Evolutionary conservation across 2,329 filamentous ascomycete genomes (phyloP).

Genomic region (Diaporthe sp.): DNA sequence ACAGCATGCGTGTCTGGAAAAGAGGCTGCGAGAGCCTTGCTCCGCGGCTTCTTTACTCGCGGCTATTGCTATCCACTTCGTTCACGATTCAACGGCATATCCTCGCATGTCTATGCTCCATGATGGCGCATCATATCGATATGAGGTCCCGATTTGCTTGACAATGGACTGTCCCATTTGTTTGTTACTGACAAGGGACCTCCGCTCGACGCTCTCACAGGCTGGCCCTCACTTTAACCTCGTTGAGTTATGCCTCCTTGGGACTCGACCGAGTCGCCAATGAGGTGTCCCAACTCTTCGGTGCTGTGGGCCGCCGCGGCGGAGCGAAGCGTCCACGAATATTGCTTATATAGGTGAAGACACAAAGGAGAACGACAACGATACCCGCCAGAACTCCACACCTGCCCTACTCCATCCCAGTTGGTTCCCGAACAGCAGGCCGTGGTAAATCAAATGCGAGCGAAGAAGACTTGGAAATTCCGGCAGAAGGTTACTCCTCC

Average conservation of each 20-base stretch:
- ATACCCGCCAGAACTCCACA: slow-evolving; percentile 28
- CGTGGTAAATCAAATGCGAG: slow-evolving; percentile 35
- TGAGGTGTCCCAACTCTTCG: slow-evolving; percentile 69
- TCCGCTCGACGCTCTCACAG: slow-evolving; percentile 70
- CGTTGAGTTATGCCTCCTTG: slow-evolving; percentile 59
- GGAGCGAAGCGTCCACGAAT: slow-evolving; percentile 70
- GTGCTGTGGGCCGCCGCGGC: slow-evolving; percentile 72
- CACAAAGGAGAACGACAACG: slow-evolving; percentile 60
- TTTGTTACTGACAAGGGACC: slow-evolving; percentile 47
- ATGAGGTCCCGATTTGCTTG: slow-evolving; percentile 37
- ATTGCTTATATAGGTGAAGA: slow-evolving; percentile 50
- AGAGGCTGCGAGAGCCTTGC: neutral
- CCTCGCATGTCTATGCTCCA: neutral
- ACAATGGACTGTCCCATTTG: slow-evolving; percentile 42
- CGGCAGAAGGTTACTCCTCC: slow-evolving; percentile 75
- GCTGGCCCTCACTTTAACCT: slow-evolving; percentile 78
- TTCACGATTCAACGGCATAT: neutral
- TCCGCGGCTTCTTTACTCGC: neutral
- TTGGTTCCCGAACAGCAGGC: slow-evolving; percentile 30
- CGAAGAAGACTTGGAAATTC: slow-evolving; percentile 25
- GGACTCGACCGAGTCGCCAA: slow-evolving; percentile 35
- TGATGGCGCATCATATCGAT: neutral
- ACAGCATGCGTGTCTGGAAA: neutral
- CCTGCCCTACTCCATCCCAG: slow-evolving; percentile 42
- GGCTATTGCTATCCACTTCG: neutral